A percentile compares a stretch with the other conserved stretches of the same genome.
Evolutionary conservation across 257 asterid genomes (phyloP).

Genomic region (Thymus quinquecostatus): DNA sequence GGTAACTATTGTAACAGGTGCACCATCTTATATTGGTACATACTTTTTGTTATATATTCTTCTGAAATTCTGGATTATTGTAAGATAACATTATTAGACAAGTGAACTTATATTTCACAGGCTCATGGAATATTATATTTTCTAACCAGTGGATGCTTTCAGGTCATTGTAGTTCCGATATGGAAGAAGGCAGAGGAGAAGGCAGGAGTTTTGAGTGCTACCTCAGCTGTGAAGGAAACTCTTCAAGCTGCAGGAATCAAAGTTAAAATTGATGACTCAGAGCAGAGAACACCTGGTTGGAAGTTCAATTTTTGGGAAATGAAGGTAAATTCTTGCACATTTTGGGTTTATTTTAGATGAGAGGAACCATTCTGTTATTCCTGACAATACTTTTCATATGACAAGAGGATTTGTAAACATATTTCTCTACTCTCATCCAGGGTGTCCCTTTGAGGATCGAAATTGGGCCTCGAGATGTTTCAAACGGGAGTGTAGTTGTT

Average conservation of each 20-base stretch:
- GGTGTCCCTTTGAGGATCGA: slow-evolving; percentile 97
- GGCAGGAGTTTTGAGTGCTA: slow-evolving; percentile 69
- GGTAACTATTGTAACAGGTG: background rate
- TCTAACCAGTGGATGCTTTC: slow-evolving; percentile 35
- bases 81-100: background rate
- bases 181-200: slow-evolving; percentile 86
- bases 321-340: slow-evolving; percentile 62
- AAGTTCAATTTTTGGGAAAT: slow-evolving; percentile 97
- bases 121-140: slow-evolving; percentile 17
- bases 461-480: slow-evolving; percentile 95
- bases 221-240: slow-evolving; percentile 68
- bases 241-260: slow-evolving; percentile 78
- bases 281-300: slow-evolving; percentile 99
- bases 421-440: slow-evolving; percentile 48
- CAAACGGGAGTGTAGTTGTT: slow-evolving; percentile 74
- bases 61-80: slow-evolving; percentile 18
- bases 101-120: background rate
- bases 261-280: slow-evolving; percentile 86
- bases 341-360: slow-evolving; percentile 11
- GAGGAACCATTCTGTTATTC: slow-evolving; percentile 1
- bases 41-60: background rate
- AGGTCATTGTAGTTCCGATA: slow-evolving; percentile 93
- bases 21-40: slow-evolving; percentile 7
- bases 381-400: background rate
- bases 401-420: slow-evolving; percentile 14